Percentiles rank a stretch among this genome's conserved stretches.
These are phyloP conservation scores for Exophiala aquamarina DNA, from an alignment of 2,329 filamentous ascomycete genomes.

Conservation along the genomic window DNA sequence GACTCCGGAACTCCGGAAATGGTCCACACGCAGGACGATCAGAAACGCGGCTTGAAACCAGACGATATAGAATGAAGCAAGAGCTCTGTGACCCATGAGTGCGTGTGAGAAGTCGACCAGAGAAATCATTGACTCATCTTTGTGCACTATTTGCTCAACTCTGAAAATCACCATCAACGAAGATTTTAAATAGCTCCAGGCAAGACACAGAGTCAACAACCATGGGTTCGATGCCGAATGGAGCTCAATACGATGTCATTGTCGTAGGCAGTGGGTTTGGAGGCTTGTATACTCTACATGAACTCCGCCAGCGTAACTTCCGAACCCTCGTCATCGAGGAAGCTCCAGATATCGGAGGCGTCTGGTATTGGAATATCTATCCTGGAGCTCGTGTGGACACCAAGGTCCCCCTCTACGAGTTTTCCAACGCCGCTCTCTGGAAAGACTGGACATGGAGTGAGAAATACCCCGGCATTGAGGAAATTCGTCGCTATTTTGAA, in stretches of 20 bases:
- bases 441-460: conserved; percentile 28
- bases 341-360: conserved; percentile 42
- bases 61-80: no score
- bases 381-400: conserved; percentile 35
- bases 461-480: conserved; percentile 7
- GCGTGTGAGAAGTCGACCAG: no score
- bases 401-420: conserved; percentile 51
- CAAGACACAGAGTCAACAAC: no score
- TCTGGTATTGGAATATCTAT: conserved; percentile 39
- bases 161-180: no score
- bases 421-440: conserved; percentile 49
- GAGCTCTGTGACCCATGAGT: no score
- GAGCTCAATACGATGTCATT: conserved; percentile 23
- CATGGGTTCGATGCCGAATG: no score
- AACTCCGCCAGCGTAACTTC: conserved; percentile 50
- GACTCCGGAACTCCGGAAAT: no score
- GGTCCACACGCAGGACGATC: no score
- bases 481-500: conserved; percentile 10
- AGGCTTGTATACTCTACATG: conserved; percentile 48
- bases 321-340: conserved; percentile 53
- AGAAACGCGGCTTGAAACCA: no score
- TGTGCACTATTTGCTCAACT: no score
- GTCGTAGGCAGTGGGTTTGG: conserved; percentile 33
- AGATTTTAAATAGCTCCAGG: no score
- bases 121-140: no score